These are phyloP conservation scores for Aspergillus terreus DNA, from an alignment of 2,329 filamentous ascomycete genomes.

Conservation along the genomic window DNA sequence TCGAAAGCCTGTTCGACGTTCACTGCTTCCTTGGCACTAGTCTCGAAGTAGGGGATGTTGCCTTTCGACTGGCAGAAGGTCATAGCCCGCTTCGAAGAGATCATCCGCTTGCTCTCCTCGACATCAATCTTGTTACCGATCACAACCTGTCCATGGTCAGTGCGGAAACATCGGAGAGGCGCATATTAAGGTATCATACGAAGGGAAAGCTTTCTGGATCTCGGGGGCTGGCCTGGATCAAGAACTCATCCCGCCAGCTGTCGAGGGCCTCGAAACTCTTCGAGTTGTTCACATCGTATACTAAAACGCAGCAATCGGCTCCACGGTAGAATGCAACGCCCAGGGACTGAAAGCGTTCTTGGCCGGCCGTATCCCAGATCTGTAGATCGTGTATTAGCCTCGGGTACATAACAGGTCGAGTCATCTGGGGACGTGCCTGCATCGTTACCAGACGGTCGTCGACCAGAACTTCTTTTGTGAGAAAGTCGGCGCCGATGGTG, in stretches of 20 bases:
- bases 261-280: slow-evolving; percentile 99
- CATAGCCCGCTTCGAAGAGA: slow-evolving; percentile 92
- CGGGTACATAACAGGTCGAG: not conserved
- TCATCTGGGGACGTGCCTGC: slow-evolving; percentile 61
- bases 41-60: slow-evolving; percentile 98
- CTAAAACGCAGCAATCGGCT: slow-evolving; percentile 94
- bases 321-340: slow-evolving; percentile 97
- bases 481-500: slow-evolving; percentile 96
- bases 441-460: slow-evolving; percentile 97
- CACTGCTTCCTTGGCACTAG: slow-evolving; percentile 96
- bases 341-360: slow-evolving; percentile 95
- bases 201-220: slow-evolving; percentile 98
- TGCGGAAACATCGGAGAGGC: not conserved
- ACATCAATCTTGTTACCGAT: slow-evolving; percentile 99
- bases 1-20: slow-evolving; percentile 91
- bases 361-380: slow-evolving; percentile 97
- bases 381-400: slow-evolving; percentile 35
- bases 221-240: slow-evolving; percentile 93
- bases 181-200: slow-evolving; percentile 51
- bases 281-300: slow-evolving; percentile 98
- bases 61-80: slow-evolving; percentile 98
- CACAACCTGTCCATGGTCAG: slow-evolving; percentile 61
- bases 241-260: slow-evolving; percentile 96
- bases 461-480: slow-evolving; percentile 95
- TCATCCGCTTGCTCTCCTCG: slow-evolving; percentile 95